Evolutionary conservation across 345 rosid species (phyloP), one percentile per base, ranked within the genome.

Genomic region (Punica granatum): DNA sequence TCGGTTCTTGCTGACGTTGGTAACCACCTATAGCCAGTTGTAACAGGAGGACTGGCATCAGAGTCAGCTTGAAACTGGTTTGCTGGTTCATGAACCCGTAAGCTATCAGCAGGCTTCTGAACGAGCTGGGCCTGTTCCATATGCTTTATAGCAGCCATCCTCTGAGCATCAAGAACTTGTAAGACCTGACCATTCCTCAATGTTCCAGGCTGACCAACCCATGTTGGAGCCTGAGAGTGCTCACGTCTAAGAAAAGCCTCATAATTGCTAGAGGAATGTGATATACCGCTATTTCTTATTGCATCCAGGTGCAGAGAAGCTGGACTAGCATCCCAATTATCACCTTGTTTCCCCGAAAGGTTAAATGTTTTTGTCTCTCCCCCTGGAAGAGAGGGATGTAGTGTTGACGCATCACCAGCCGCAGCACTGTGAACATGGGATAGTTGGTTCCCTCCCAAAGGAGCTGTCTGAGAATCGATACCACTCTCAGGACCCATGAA

Each of bases 141-240:
- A 69, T 72, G 67, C 65, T 79, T 86, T 68, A 72, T 42, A 21
- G 73, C 54, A 64, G 75, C 73, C 74, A 48, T 66, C 73, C 74
- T 82, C 63, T 11, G 78, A 23, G 79, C 65, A 78, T 86, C 86
- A 76, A 67, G 75, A 28, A 72, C 44, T 30, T 82, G 82, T 69
- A 76, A 77, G 66, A 80, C 80, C 71, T 86, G 82, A 77, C 86
- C 94, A 74, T 87, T 85, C 83, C 76, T 90, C 73, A 81, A 80
- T 32, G 84, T 76, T 34, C 94, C 92, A 67, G 81, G 84, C 75
- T 78, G 87, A 78, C 77, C 86, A 76, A 86, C 87, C 92, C 94
- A 88, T 61, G 93, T 84, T 67, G 93, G 90, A 35, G 86, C 93
- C 69, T 82, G 84, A 64, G 84, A 77, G 73, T 81, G 78, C 61